Percentiles rank a stretch among this genome's conserved stretches.
Conservation (phyloP, 352 stramenopile species). For the Pilasporangium apinafurcum region DNA sequence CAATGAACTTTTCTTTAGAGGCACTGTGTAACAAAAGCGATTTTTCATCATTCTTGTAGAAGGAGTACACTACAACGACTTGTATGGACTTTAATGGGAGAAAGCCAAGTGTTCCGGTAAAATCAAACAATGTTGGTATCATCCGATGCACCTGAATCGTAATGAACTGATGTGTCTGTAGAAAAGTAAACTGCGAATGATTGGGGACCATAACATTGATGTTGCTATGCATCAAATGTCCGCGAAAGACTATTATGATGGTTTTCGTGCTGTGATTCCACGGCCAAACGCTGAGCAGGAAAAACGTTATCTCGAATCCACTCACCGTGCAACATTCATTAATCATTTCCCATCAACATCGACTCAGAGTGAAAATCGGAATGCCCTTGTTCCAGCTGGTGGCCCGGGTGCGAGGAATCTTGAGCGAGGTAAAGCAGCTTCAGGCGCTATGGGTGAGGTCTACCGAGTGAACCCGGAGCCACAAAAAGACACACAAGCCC, state of each 20-base stretch:
- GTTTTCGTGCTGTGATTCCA: conserved; percentile 52
- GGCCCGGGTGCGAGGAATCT: conserved; percentile 27
- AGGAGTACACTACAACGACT: conserved; percentile 55
- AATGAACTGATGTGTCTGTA: conserved; percentile 4
- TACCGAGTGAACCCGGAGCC: conserved; percentile 50
- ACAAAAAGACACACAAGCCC: conserved; percentile 58
- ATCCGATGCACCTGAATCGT: background rate
- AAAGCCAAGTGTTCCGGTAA: conserved; percentile 23
- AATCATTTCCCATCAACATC: conserved; percentile 27
- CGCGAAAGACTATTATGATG: conserved; percentile 18
- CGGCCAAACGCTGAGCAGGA: conserved; percentile 46
- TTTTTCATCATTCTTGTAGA: conserved; percentile 17
- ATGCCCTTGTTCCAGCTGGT: conserved; percentile 31
- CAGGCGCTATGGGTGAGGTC: conserved; percentile 56
- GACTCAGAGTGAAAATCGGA: background rate
- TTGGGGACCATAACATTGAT: conserved; percentile 52
- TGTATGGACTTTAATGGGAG: conserved; percentile 39
- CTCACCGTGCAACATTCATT: conserved; percentile 44
- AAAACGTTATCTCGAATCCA: conserved; percentile 50
- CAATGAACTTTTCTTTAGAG: background rate
- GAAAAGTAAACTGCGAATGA: conserved; percentile 39
- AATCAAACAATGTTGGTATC: background rate
- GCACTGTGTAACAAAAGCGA: too few species aligned
- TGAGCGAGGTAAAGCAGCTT: conserved; percentile 58
- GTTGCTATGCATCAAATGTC: conserved; percentile 46